These are phyloP conservation scores for Bryum argenteum DNA, from an alignment of 225 moss, liverwort and hornwort species.

Conservation along the genomic window DNA sequence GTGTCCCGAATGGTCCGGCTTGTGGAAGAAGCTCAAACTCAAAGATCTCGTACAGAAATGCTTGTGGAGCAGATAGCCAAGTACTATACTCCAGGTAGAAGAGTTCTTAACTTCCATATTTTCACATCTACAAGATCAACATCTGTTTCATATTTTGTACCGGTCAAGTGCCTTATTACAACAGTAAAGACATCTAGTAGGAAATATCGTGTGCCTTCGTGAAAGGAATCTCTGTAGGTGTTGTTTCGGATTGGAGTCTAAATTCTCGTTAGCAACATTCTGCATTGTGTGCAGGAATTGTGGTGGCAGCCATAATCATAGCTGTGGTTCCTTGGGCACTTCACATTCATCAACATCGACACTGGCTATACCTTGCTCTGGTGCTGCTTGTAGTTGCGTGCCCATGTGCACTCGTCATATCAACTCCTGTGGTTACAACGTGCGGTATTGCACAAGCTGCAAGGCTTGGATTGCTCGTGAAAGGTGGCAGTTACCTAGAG, in stretches of 20 bases:
- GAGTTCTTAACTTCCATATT: not conserved
- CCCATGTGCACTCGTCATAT: conserved; percentile 65
- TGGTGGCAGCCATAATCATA: conserved; percentile 48
- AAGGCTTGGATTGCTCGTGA: conserved; percentile 53
- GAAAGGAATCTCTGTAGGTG: not conserved
- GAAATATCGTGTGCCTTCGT: too few species aligned
- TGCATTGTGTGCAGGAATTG: conserved; percentile 39
- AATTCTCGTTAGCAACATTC: not conserved
- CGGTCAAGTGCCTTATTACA: not conserved
- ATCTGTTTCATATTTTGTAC: not conserved
- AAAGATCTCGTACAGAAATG: conserved; percentile 50
- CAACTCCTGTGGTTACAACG: conserved; percentile 55
- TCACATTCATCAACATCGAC: conserved; percentile 40
- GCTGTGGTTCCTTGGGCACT: conserved; percentile 54
- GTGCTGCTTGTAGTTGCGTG: conserved; percentile 69
- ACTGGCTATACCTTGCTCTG: conserved; percentile 61
- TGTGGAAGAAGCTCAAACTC: conserved; percentile 60
- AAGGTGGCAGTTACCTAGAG: conserved; percentile 59
- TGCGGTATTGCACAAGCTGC: conserved; percentile 68
- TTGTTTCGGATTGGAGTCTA: not conserved
- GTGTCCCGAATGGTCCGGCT: conserved; percentile 51
- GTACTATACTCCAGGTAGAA: conserved; percentile 57
- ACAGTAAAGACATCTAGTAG: too few species aligned
- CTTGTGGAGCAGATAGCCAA: conserved; percentile 59
- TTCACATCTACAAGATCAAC: not conserved